A percentile compares a stretch with the other conserved stretches of the same genome.
Conservation (phyloP, 768 basidiomycete species). For the Lepiota venenata region DNA sequence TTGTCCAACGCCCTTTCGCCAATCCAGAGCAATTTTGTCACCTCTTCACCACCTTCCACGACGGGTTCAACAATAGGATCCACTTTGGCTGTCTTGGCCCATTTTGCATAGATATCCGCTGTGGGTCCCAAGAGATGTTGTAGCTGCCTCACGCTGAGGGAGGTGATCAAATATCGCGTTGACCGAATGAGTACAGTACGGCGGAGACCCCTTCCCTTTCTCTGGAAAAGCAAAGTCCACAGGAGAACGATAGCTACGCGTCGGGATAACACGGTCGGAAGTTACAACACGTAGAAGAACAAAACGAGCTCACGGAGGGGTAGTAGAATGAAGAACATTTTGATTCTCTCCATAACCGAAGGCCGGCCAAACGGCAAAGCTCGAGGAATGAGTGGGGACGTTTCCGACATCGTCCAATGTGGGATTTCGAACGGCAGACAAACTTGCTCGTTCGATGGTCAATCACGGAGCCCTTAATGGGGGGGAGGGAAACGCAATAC, state of each 20-base stretch:
- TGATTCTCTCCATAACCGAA: slow-evolving; percentile 6
- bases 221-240: slow-evolving; percentile 2
- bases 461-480: not conserved
- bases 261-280: not conserved
- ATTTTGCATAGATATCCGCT: not conserved
- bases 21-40: slow-evolving; percentile 15
- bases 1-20: slow-evolving; percentile 15
- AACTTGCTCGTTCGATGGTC: not conserved
- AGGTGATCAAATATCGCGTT: not conserved
- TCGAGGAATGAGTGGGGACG: slow-evolving; percentile 1
- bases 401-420: slow-evolving; percentile 6
- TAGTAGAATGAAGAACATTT: slow-evolving; percentile 4
- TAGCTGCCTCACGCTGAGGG: not conserved
- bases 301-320: slow-evolving; percentile 5
- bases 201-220: slow-evolving; percentile 4
- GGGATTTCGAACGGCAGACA: not conserved
- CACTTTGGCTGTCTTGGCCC: not conserved
- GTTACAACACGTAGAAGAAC: not conserved
- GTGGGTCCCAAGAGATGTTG: slow-evolving; percentile 2
- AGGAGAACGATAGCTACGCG: slow-evolving; percentile 1
- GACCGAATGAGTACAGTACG: slow-evolving; percentile 4
- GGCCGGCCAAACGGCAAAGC: slow-evolving; percentile 4
- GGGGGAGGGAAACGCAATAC: not conserved
- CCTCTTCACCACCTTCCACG: slow-evolving; percentile 9
- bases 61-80: slow-evolving; percentile 1